Base-by-base conservation (phyloP, 2,329 filamentous ascomycete species). In the Emericellopsis atlantica region DNA sequence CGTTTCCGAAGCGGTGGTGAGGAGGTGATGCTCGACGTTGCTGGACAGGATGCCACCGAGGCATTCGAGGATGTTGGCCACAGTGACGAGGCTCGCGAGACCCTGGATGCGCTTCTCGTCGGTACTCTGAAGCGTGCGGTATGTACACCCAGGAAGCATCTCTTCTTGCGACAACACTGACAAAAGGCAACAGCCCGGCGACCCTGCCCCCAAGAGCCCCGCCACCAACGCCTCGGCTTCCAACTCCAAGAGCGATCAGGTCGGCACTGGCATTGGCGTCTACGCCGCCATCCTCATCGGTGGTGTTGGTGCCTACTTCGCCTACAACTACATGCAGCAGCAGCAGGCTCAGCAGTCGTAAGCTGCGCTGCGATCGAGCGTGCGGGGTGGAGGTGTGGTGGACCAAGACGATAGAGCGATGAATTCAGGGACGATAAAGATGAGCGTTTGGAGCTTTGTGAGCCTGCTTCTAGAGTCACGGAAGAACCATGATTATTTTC, bases 1-100 rank as follows among this genome's bases (percentile, higher is more conserved):
- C 14, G 6, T 24, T 36, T 11, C 32, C 42, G 44, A 58, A 96
- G 92, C 55, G 92, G 92, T 72, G 92, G 92, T 69, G 92, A 98
- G 70, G 92, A 98, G 71, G 92, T 98, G 53, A 72, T 98, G 48
- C 82, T 98, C 52, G 92, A 98, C 53, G 89, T 96, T 49, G 92
- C 74, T 57, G 92, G 92, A 52, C 89, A 95, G 69, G 92, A 98
- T 65, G 84, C 85, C 56, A 95, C 90, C 54, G 92, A 96, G 69
- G 90, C 92, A 46, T 98, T 98, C 61, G 92, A 98, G 72, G 92
- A 98, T 66, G 92, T 98, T 57, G 92, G 92, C 59, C 92, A 98
- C 82, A 93, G 85, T 56, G 92, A 98, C 65, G 92, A 98, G 74
- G 92, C 92, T 51, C 83, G 92, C 51, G 90, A 96, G 71, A 90